Conservation (phyloP, 2,329 filamentous ascomycete species). For the Emergomyces africanus region DNA sequence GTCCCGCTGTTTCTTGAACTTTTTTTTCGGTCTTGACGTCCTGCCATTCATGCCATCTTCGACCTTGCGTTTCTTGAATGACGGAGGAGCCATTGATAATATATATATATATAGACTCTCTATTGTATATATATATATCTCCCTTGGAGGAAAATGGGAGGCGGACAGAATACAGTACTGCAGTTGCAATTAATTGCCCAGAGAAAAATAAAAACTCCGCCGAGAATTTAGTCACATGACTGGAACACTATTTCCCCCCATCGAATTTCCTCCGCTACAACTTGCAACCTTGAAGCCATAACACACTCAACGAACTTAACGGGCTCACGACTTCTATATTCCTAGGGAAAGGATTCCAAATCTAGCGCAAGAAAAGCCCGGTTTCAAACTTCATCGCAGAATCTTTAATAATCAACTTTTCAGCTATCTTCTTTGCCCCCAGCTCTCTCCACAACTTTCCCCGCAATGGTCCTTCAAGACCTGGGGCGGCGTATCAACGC, state of each 20-base stretch:
- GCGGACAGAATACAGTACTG: background rate
- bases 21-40: slow-evolving; percentile 40
- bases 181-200: background rate
- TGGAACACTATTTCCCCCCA: background rate
- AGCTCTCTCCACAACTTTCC: background rate
- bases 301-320: background rate
- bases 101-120: background rate
- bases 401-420: background rate
- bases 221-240: background rate
- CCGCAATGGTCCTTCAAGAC: slow-evolving; percentile 92
- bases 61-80: slow-evolving; percentile 43
- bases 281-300: too few relatives aligned
- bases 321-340: background rate
- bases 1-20: slow-evolving; percentile 48
- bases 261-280: background rate
- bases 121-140: background rate
- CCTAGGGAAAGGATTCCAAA: background rate
- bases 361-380: too few relatives aligned
- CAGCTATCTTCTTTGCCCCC: background rate
- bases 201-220: background rate
- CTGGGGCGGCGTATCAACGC: slow-evolving; percentile 96
- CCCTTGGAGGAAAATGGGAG: background rate
- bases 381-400: background rate
- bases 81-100: slow-evolving; percentile 28
- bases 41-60: slow-evolving; percentile 46